Percentiles rank a stretch among this genome's conserved stretches.
Evolutionary conservation across 176 grass and related monocot genomes (phyloP).

Genomic region (Phragmites australis): DNA sequence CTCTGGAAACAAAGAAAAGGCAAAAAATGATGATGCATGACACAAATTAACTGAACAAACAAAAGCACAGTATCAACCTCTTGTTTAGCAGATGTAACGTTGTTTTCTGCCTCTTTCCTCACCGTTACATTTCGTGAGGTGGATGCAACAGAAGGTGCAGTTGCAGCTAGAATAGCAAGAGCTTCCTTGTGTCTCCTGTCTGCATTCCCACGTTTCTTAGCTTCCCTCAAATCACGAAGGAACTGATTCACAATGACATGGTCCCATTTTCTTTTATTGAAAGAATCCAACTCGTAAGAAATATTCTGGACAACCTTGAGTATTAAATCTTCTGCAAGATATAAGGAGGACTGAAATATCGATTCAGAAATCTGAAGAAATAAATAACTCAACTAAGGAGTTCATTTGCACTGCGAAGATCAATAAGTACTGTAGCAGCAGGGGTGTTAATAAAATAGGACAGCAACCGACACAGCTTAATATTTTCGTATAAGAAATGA

Average conservation of each 20-base stretch:
- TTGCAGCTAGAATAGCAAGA: slow-evolving; percentile 85
- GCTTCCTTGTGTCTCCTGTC: slow-evolving; percentile 98
- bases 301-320: slow-evolving; percentile 71
- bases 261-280: slow-evolving; percentile 85
- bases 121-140: slow-evolving; percentile 45
- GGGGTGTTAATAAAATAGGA: slow-evolving; percentile 14
- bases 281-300: slow-evolving; percentile 65
- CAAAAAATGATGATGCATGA: slow-evolving; percentile 8
- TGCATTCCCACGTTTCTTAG: slow-evolving; percentile 90
- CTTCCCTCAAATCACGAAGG: slow-evolving; percentile 90
- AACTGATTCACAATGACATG: slow-evolving; percentile 88
- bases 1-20: slow-evolving; percentile 36
- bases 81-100: slow-evolving; percentile 46
- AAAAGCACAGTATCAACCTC: slow-evolving; percentile 55
- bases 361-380: slow-evolving; percentile 50
- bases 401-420: background rate
- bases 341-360: slow-evolving; percentile 43
- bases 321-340: slow-evolving; percentile 79
- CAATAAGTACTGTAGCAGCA: background rate
- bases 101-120: slow-evolving; percentile 76
- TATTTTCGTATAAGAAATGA: background rate
- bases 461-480: background rate
- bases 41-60: slow-evolving; percentile 21
- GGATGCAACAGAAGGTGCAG: slow-evolving; percentile 54
- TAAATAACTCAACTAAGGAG: slow-evolving; percentile 36